Conservation (phyloP, 2,329 filamentous ascomycete genomes). For the Conoideocrella luteorostrata region DNA sequence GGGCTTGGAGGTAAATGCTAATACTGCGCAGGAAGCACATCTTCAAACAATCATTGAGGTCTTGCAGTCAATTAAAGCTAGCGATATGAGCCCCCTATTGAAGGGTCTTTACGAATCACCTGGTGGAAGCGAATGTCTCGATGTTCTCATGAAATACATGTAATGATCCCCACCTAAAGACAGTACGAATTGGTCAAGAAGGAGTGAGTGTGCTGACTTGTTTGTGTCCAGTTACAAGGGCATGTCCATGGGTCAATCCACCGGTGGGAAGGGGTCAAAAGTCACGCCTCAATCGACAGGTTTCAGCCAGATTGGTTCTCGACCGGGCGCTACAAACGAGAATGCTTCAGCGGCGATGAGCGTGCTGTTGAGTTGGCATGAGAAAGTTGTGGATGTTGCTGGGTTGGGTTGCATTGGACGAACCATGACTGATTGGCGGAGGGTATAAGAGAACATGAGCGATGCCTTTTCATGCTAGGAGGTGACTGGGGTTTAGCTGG, state of each 20-base stretch:
- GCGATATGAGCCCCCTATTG: constrained; percentile 88
- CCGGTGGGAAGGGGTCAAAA: constrained; percentile 17
- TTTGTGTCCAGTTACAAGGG: constrained; percentile 68
- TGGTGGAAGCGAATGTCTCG: constrained; percentile 76
- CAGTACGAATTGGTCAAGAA: not conserved
- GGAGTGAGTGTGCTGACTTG: not conserved
- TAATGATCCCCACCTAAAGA: too few relatives aligned
- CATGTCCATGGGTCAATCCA: constrained; percentile 55
- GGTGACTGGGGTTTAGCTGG: too few relatives aligned
- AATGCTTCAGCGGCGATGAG: constrained; percentile 88
- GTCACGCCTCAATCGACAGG: constrained; percentile 71
- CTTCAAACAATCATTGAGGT: constrained; percentile 86
- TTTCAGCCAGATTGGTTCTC: constrained; percentile 70
- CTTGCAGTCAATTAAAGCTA: constrained; percentile 89
- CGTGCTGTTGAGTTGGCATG: constrained; percentile 95
- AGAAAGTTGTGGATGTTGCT: constrained; percentile 93
- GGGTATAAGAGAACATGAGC: constrained; percentile 36
- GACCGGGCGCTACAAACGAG: constrained; percentile 49
- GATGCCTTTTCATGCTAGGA: too few relatives aligned
- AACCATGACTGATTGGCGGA: constrained; percentile 94
- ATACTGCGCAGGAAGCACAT: constrained; percentile 63
- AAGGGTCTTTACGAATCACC: constrained; percentile 71
- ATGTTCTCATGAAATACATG: constrained; percentile 97
- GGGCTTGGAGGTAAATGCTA: too few relatives aligned
- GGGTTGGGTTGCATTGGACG: constrained; percentile 87